Evolutionary conservation across 306 rosid genomes (phyloP).

Genomic region (Arachis hypogaea): DNA sequence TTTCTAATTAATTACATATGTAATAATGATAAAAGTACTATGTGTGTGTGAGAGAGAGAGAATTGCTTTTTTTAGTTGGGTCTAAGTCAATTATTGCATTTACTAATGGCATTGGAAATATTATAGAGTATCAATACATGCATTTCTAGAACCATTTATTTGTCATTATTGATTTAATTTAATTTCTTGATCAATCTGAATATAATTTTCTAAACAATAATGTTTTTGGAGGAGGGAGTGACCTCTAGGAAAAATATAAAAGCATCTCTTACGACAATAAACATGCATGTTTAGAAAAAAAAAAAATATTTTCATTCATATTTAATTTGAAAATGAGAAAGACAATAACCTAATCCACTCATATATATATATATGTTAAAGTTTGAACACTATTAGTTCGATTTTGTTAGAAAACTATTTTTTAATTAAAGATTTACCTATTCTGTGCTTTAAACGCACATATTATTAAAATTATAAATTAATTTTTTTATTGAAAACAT

Average conservation of each 20-base stretch:
- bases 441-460: no score
- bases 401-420: no score
- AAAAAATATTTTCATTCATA: background rate
- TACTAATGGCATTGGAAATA: background rate
- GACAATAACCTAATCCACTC: background rate
- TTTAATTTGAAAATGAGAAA: no score
- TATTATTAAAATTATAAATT: no score
- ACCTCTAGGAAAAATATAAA: background rate
- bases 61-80: background rate
- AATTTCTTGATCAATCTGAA: background rate
- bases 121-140: conserved; percentile 2
- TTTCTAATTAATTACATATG: background rate
- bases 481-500: no score
- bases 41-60: no score
- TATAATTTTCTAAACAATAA: background rate
- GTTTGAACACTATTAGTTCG: background rate
- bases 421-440: no score
- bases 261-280: background rate
- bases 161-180: no score
- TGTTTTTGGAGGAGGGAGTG: background rate
- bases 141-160: background rate
- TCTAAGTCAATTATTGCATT: background rate
- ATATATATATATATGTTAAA: background rate
- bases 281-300: background rate
- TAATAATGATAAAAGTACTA: background rate